phyloP scores from a whole-genome alignment of 441 rosid species.

The Croton setiger region DNA sequence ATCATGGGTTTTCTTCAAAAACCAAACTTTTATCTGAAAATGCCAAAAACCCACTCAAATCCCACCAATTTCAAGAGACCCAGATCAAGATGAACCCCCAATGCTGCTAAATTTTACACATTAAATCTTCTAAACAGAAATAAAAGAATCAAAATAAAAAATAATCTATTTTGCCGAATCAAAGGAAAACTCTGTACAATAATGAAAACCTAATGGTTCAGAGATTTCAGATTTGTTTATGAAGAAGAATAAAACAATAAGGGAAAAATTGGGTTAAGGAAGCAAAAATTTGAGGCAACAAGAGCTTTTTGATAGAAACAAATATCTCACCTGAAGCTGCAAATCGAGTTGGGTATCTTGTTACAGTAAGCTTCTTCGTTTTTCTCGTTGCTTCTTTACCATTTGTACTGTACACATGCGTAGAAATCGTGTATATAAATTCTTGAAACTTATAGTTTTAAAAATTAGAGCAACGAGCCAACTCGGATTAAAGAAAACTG shows the following conservation, averaged over 20 bases:
- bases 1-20: conserved; percentile 5
- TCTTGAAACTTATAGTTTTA: no score
- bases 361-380: conserved; percentile 11
- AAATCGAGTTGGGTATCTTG: conserved; percentile 6
- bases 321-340: conserved; percentile 17
- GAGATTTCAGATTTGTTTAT: neutral
- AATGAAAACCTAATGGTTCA: neutral
- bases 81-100: conserved; percentile 28
- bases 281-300: neutral
- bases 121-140: neutral
- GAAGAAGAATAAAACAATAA: neutral
- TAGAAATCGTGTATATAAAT: no score
- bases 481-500: no score
- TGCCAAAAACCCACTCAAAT: conserved; percentile 22
- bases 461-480: no score
- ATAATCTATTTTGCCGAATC: conserved; percentile 1
- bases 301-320: neutral
- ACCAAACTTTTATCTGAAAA: neutral
- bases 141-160: conserved; percentile 13
- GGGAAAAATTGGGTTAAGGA: neutral
- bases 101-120: conserved; percentile 11
- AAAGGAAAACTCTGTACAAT: conserved; percentile 1
- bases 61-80: conserved; percentile 15
- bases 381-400: conserved; percentile 19
- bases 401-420: neutral